Base-by-base conservation (phyloP, 1,284 basidiomycete species). In the Austroboletus olivaceoglutinosus region DNA sequence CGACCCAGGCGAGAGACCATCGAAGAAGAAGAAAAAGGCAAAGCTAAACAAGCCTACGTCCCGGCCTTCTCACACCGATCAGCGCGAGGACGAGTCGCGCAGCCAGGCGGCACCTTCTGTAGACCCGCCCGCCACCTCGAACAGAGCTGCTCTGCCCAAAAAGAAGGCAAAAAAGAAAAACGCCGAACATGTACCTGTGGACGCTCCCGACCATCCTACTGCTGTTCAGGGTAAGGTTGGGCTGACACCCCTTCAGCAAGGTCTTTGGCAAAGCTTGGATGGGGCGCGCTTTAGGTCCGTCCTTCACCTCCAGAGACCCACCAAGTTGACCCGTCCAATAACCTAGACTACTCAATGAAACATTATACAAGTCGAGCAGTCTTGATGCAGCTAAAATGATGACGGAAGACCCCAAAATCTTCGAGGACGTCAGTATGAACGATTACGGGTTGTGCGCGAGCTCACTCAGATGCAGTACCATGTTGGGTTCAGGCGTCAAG, bases 401-500 rank as follows among this genome's bases (percentile, higher is more conserved):
- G 86, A 80, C 80, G 63, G 79, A 86, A 43, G 86, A 93, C 61
- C 84, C 88, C 10, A 75, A 76, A 41, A 76, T 88, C 18, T 93
- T 89, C 59, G 74, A 83, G 45, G 91, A 93, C 64, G 93, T 91
- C 56, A 59, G 65, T 69, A 34, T n/a, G 18, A 38, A 43, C 31
- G 15, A 47, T 33, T 8, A 34, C 13, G 40, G 36, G 12, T 23
- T 37, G 29, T 31, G n/a, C 23, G 19, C 36, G 31, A 45, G 30
- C 60, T 54, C 46, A 57, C 50, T 43, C 21, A 21, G 51, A 48
- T 42, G 4, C 64, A 96, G 93, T 98, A 98, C 65, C 94, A 98
- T 70, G 73, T 74, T 34, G 93, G 93, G 11, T 97, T 97, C 73
- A 84, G 93, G 34, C 81, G 83, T 50, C 92, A 96, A 72, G 92